A percentile compares a stretch with the other conserved stretches of the same genome.
These are phyloP conservation scores for Diaporthe caulivora DNA, from an alignment of 2,329 filamentous ascomycete genomes.

Conservation along the genomic window DNA sequence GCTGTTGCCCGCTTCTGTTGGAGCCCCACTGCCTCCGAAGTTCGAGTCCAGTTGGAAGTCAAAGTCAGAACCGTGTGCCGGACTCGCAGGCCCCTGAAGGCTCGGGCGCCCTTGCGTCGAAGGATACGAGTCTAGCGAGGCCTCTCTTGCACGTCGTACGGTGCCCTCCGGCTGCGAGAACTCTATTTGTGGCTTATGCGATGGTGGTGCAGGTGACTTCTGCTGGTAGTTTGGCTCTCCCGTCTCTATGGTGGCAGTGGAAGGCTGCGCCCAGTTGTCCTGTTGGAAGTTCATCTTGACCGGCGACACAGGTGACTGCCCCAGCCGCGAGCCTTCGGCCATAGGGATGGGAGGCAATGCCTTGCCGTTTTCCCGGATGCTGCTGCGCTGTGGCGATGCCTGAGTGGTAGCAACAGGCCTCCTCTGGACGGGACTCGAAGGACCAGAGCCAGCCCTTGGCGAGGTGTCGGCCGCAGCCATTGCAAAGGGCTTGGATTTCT, in stretches of 20 bases:
- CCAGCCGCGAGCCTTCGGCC: slow-evolving; percentile 58
- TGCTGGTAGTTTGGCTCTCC: slow-evolving; percentile 37
- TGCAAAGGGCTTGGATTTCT: slow-evolving; percentile 38
- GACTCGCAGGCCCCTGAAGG: not conserved
- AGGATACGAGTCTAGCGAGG: slow-evolving; percentile 9
- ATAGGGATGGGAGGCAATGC: slow-evolving; percentile 46
- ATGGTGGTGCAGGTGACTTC: slow-evolving; percentile 47
- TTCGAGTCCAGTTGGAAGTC: slow-evolving; percentile 42
- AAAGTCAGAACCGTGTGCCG: slow-evolving; percentile 10
- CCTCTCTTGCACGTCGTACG: slow-evolving; percentile 31
- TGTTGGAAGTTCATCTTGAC: slow-evolving; percentile 67
- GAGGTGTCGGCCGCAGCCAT: slow-evolving; percentile 50
- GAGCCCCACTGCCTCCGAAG: slow-evolving; percentile 41
- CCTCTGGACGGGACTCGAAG: slow-evolving; percentile 46
- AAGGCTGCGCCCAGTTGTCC: slow-evolving; percentile 65
- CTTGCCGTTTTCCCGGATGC: slow-evolving; percentile 50
- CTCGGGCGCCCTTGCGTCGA: not conserved
- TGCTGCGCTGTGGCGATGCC: slow-evolving; percentile 50
- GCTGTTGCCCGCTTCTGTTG: slow-evolving; percentile 37
- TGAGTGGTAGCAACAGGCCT: slow-evolving; percentile 53
- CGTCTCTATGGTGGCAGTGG: slow-evolving; percentile 64
- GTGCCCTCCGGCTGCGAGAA: slow-evolving; percentile 37
- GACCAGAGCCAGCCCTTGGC: slow-evolving; percentile 43
- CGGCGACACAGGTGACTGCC: slow-evolving; percentile 67
- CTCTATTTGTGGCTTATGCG: slow-evolving; percentile 49